Evolutionary conservation across 768 basidiomycete genomes (phyloP).

Genomic region (Collybia sp.): DNA sequence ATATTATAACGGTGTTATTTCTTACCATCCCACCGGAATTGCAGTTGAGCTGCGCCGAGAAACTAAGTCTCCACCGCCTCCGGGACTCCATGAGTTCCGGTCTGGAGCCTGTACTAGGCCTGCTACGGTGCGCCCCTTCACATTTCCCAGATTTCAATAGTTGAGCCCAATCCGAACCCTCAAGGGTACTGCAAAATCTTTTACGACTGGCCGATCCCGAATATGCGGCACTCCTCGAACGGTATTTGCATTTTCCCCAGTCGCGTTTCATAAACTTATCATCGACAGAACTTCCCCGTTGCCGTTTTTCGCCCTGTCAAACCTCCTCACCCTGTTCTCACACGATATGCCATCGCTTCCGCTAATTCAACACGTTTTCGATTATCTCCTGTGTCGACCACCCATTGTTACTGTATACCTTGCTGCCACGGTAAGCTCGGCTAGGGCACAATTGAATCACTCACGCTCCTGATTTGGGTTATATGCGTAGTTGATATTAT

Average conservation of each 20-base stretch:
- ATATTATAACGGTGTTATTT: constrained; percentile 82
- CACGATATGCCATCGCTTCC: constrained; percentile 90
- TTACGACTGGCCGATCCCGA: constrained; percentile 66
- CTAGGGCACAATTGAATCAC: background rate
- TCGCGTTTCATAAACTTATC: constrained; percentile 1
- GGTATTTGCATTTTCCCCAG: constrained; percentile 31
- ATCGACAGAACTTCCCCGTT: constrained; percentile 60
- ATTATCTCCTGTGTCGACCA: constrained; percentile 80
- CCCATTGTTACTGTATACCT: constrained; percentile 83
- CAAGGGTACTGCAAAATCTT: constrained; percentile 71
- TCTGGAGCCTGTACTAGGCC: constrained; percentile 80
- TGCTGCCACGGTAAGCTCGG: constrained; percentile 63
- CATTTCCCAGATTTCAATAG: background rate
- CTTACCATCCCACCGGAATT: constrained; percentile 64
- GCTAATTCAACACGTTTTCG: constrained; percentile 88
- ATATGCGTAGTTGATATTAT: constrained; percentile 57
- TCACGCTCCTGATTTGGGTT: background rate
- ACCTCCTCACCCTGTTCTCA: constrained; percentile 87
- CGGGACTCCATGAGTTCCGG: constrained; percentile 87
- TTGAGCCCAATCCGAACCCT: background rate
- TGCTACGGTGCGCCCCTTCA: constrained; percentile 49
- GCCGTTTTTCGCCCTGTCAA: constrained; percentile 87
- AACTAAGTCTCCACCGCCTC: constrained; percentile 71
- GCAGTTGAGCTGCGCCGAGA: constrained; percentile 58
- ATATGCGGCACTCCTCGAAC: constrained; percentile 65